phyloP scores from a whole-genome alignment of 352 stramenopile species.

The Peronospora tabacina region DNA sequence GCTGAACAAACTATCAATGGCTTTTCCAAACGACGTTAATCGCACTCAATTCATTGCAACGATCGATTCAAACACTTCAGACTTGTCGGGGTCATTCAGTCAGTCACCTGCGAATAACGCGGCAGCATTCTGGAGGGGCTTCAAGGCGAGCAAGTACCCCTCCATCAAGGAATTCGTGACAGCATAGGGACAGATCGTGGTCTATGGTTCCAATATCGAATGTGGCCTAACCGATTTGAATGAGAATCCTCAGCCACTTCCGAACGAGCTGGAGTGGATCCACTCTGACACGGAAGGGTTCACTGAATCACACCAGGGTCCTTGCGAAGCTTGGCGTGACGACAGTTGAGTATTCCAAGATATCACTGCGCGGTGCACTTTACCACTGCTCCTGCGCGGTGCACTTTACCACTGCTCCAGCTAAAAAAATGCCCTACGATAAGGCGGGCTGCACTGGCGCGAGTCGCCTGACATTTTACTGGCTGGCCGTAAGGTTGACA shows the following conservation, averaged over 20 bases:
- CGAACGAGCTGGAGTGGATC: slow-evolving; percentile 30
- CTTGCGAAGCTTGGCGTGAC: slow-evolving; percentile 45
- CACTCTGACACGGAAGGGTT: slow-evolving; percentile 30
- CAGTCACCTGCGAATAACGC: slow-evolving; percentile 22
- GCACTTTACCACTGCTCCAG: slow-evolving; percentile 28
- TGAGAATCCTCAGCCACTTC: slow-evolving; percentile 22
- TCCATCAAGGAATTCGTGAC: slow-evolving; percentile 27
- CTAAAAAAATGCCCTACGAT: slow-evolving; percentile 36
- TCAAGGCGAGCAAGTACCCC: slow-evolving; percentile 27
- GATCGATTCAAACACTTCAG: slow-evolving; percentile 29
- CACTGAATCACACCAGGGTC: slow-evolving; percentile 32
- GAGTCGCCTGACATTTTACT: slow-evolving; percentile 28
- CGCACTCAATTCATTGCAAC: slow-evolving; percentile 35
- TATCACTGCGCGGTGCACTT: slow-evolving; percentile 33
- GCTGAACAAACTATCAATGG: slow-evolving; percentile 21
- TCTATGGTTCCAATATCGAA: slow-evolving; percentile 16
- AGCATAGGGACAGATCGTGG: slow-evolving; percentile 15
- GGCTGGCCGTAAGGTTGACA: too few relatives aligned
- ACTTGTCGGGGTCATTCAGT: slow-evolving; percentile 22
- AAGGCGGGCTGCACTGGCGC: slow-evolving; percentile 20
- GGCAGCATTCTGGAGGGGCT: slow-evolving; percentile 20
- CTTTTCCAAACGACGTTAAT: slow-evolving; percentile 24
- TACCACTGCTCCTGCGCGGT: slow-evolving; percentile 25
- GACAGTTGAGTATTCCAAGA: slow-evolving; percentile 34
- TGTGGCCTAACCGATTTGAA: slow-evolving; percentile 26